A percentile compares a stretch with the other conserved stretches of the same genome.
phyloP scores from a whole-genome alignment of 129 eudicot species.

The Artemisia annua region DNA sequence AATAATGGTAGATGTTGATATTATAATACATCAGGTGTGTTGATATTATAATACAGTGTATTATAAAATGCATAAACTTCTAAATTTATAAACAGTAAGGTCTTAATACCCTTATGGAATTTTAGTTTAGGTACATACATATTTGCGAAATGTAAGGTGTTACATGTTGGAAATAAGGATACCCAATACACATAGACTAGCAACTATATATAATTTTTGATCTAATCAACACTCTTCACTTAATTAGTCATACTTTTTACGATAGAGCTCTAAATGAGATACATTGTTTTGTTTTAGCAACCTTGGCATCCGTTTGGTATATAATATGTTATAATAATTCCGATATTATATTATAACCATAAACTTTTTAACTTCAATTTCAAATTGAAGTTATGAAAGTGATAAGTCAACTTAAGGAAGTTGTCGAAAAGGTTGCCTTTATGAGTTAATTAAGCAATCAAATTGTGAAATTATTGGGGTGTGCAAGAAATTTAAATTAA shows the following conservation, averaged over 20 bases:
- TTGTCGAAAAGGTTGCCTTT: too few species aligned
- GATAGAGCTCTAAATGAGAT: not conserved
- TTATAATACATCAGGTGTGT: too few species aligned
- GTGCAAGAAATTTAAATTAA: not conserved
- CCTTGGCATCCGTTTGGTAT: not conserved
- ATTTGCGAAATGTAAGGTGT: too few species aligned
- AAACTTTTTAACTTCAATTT: not conserved
- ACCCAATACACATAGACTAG: too few species aligned
- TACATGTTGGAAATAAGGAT: too few species aligned
- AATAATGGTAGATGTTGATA: too few species aligned
- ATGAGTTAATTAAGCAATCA: constrained; percentile 1
- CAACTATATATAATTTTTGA: not conserved
- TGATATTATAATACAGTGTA: too few species aligned
- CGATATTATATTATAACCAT: not conserved
- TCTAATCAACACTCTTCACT: not conserved
- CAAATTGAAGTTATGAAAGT: not conserved
- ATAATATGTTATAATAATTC: not conserved
- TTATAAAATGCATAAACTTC: too few species aligned
- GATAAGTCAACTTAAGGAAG: too few species aligned
- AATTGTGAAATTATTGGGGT: constrained; percentile 2
- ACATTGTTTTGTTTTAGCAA: not conserved
- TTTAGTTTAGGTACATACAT: too few species aligned
- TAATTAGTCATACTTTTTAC: not conserved
- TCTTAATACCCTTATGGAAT: too few species aligned
- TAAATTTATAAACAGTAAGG: too few species aligned